Conservation (phyloP, 23 red algal species). For the Gracilaria gracilis region DNA sequence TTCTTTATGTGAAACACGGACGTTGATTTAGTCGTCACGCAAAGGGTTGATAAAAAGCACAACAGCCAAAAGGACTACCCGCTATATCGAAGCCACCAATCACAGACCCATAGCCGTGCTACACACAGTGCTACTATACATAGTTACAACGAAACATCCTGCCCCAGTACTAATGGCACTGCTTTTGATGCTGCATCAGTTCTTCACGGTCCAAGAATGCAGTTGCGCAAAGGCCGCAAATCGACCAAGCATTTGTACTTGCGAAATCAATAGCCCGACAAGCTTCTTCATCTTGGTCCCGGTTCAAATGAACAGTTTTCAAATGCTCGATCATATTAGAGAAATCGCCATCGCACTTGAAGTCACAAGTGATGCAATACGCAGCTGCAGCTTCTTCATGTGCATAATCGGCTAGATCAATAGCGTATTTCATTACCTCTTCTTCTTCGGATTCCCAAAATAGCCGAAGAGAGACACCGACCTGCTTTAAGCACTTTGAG, state of each 20-base stretch:
- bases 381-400: conserved; percentile 8
- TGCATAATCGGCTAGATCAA: neutral
- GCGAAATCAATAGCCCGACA: neutral
- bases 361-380: conserved; percentile 15
- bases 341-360: conserved; percentile 16
- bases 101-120: too few species aligned
- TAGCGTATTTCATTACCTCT: neutral
- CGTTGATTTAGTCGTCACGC: too few species aligned
- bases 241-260: neutral
- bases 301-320: conserved; percentile 10
- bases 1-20: too few species aligned
- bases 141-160: too few species aligned
- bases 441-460: conserved; percentile 1
- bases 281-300: neutral
- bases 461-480: neutral
- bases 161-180: neutral
- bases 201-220: conserved; percentile 15
- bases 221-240: conserved; percentile 10
- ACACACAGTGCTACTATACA: too few species aligned
- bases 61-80: too few species aligned
- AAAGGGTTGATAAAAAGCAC: too few species aligned
- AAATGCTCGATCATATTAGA: conserved; percentile 17
- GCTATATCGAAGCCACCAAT: too few species aligned
- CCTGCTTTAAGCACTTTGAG: neutral
- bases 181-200: neutral